Percentiles rank a stretch among this genome's conserved stretches.
Evolutionary conservation across 768 basidiomycete genomes (phyloP).

Genomic region (Podaxis sp.): DNA sequence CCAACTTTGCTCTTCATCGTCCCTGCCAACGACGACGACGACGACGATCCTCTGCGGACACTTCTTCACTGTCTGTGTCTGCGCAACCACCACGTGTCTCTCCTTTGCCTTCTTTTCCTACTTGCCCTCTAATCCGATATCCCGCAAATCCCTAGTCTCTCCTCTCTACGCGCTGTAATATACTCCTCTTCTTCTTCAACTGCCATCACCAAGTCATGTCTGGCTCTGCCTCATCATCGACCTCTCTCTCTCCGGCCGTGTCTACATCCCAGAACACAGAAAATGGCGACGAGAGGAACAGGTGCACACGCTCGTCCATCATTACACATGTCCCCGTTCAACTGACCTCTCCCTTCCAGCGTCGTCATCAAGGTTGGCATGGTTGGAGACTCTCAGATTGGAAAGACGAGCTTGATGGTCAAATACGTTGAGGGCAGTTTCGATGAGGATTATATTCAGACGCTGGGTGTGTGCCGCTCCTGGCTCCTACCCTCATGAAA

Average conservation of each 20-base stretch:
- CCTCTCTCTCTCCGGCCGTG: slow-evolving; percentile 38
- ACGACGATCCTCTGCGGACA: slow-evolving; percentile 28
- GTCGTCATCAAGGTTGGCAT: slow-evolving; percentile 99
- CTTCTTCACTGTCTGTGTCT: slow-evolving; percentile 26
- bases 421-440: slow-evolving; percentile 99
- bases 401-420: slow-evolving; percentile 99
- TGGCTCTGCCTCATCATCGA: slow-evolving; percentile 43
- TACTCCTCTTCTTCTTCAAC: slow-evolving; percentile 8
- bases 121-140: slow-evolving; percentile 9
- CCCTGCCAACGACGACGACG: slow-evolving; percentile 9
- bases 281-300: slow-evolving; percentile 75
- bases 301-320: slow-evolving; percentile 27
- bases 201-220: slow-evolving; percentile 36
- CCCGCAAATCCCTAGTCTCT: neutral
- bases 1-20: neutral
- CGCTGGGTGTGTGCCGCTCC: slow-evolving; percentile 65
- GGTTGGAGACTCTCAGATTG: slow-evolving; percentile 99
- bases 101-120: slow-evolving; percentile 26
- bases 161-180: slow-evolving; percentile 17
- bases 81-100: slow-evolving; percentile 22
- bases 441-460: slow-evolving; percentile 99
- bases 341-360: slow-evolving; percentile 30
- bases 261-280: slow-evolving; percentile 54
- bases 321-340: neutral
- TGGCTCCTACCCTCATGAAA: neutral